These are phyloP conservation scores for Chaetothyriales sp. DNA, from an alignment of 2,329 filamentous ascomycete species.

Conservation along the genomic window DNA sequence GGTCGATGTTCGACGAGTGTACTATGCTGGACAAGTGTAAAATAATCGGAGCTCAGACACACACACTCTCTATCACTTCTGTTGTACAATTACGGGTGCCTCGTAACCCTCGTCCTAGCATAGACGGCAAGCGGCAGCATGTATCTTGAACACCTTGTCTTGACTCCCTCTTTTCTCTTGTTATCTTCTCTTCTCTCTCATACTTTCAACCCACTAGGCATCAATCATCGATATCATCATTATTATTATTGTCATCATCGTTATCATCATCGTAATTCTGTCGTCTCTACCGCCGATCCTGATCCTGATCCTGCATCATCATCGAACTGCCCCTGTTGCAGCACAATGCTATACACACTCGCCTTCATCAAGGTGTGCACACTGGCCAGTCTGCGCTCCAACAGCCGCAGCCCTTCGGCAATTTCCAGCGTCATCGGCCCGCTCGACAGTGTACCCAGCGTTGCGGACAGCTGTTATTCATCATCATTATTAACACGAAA, in stretches of 20 bases:
- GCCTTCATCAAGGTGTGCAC: constrained; percentile 95
- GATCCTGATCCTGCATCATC: constrained; percentile 39
- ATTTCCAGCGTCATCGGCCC: constrained; percentile 62
- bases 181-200: too few relatives aligned
- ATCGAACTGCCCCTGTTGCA: constrained; percentile 81
- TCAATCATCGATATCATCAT: neutral
- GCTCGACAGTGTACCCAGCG: constrained; percentile 49
- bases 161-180: too few relatives aligned
- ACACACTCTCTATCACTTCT: too few relatives aligned
- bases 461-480: constrained; percentile 38
- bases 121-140: too few relatives aligned
- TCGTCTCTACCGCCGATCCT: neutral
- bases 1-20: constrained; percentile 91
- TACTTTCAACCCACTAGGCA: too few relatives aligned
- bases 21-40: constrained; percentile 58
- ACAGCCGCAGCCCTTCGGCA: constrained; percentile 66
- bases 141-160: too few relatives aligned
- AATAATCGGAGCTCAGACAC: neutral
- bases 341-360: constrained; percentile 93
- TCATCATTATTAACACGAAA: too few relatives aligned
- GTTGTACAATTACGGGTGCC: too few relatives aligned
- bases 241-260: constrained; percentile 1
- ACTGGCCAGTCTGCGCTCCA: constrained; percentile 87
- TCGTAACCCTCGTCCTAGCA: too few relatives aligned
- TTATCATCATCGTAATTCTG: neutral